Base-by-base conservation (phyloP, 2,329 filamentous ascomycete species). In the Sphaerulina vaccinii region DNA sequence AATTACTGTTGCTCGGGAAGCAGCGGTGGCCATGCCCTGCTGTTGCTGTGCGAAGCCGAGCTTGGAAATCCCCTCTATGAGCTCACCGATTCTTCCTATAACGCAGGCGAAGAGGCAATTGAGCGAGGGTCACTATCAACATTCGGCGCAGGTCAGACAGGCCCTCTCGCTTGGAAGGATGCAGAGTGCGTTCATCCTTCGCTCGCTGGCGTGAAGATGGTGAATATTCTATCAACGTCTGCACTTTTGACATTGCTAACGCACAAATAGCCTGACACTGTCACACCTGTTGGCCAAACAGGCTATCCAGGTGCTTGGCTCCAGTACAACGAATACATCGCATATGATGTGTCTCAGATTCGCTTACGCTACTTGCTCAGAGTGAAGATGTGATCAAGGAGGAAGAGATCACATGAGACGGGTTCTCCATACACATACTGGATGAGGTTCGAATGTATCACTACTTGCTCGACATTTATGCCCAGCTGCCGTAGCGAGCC, bases 21-120 rank as follows among this genome's bases (percentile, higher is more conserved):
- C 15, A 56, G 51, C 36, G 80, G 79, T n/a, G 80, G 82, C 16
- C 82, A 84, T 18, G 90, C 84, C 0, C 75, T 96, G 2, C 75
- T 95, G 3, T 78, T 96, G 15, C 83, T 96, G 1, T 95, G 90
- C 62, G 90, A 95, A 64, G 89, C 88, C 3, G 86, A 90, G 70
- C 78, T 96, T 2, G 90, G 90, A 5, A 71, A 84, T 27, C 88
- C 89, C 0, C 84, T 92, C 73, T 79, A 86, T 52, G 77, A 84
- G 61, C 76, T 91, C 2, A 75, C 71, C 0, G 0, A 73, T 10
- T 69, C 81, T 1, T 80, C 80, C 16, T 89, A 82, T 64, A 70
- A 74, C 6, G 90, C 90, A 0, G 85, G 79, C 0, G 76, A 83
- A 4, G 75, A 79, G 33, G 87, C 86, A 0, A 82, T 81, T 56